Base-by-base conservation (phyloP, 2,329 filamentous ascomycete species). In the Colletotrichum lindemuthianum region DNA sequence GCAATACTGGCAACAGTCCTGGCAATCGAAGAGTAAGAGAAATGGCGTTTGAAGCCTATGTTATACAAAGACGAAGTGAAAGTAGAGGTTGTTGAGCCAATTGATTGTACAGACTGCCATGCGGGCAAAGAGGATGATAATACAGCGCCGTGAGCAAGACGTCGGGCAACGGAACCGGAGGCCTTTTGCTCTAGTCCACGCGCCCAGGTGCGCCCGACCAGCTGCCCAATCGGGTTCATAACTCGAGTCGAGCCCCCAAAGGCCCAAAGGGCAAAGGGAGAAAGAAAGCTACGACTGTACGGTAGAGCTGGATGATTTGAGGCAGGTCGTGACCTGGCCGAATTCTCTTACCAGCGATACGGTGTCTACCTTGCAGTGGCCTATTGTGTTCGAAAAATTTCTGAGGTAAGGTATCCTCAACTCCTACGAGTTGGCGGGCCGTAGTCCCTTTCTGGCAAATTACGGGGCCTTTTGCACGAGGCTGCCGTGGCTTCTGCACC, bases 201-300 rank as follows among this genome's bases (percentile, higher is more conserved):
- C 51, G 58, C 44, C 57, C 63, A 65, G 39, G 37, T 34, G 15
- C 63, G 59, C 33, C 63, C 53, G 8, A 54, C 60, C 60, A 66
- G 60, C 54, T 66, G 63, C 63, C 60, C 53, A 59, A 64, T 59
- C 39, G 59, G 63, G 60, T 63, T 59, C 63, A 66, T 66, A 24
- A 24, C 53, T 40, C 47, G 37, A 53, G 39, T 43, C 32, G 51
- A 49, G 51, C 40, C 58, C 59, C n/a, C n/a, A n/a, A n/a, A n/a
- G n/a, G n/a, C n/a, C n/a, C n/a, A n/a, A n/a, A n/a, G n/a, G n/a
- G n/a, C n/a, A 40, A 44, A 36, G 44, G 24, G 41, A 43, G 39
- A 54, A 36, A n/a, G 15, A 49, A 13, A 6, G 6, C 50, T 37
- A 43, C 40, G 16, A 49, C 57, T 60, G 24, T 16, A 49, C 57